These are phyloP conservation scores for Kalmusia sp. DNA, from an alignment of 2,329 filamentous ascomycete genomes.

Conservation along the genomic window DNA sequence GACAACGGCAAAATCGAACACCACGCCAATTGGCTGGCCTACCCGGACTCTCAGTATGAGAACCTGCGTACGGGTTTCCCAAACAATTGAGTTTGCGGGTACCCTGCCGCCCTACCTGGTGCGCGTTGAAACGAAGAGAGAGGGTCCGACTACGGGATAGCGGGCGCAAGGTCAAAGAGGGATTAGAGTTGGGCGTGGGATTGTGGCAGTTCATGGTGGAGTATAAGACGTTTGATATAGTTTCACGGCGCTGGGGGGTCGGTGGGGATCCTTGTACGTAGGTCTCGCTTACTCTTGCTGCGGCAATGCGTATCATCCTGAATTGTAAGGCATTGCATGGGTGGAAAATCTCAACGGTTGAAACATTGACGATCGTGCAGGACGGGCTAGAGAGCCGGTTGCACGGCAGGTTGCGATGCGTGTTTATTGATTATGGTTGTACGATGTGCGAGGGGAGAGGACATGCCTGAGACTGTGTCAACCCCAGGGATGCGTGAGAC, in stretches of 20 bases:
- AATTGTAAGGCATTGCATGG: not conserved
- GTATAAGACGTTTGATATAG: slow-evolving; percentile 14
- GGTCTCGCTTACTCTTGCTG: slow-evolving; percentile 6
- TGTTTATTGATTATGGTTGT: not conserved
- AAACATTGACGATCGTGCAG: not conserved
- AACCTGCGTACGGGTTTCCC: slow-evolving; percentile 45
- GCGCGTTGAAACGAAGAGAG: not conserved
- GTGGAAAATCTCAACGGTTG: not conserved
- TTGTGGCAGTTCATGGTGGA: slow-evolving; percentile 6
- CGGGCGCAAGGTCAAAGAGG: not conserved
- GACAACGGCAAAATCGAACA: slow-evolving; percentile 54
- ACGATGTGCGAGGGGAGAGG: no score
- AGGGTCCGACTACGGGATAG: not conserved
- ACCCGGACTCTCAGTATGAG: slow-evolving; percentile 61
- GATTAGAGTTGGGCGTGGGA: not conserved
- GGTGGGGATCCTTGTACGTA: not conserved
- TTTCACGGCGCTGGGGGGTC: slow-evolving; percentile 6
- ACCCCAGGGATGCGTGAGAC: no score
- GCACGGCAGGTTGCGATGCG: not conserved
- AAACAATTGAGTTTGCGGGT: slow-evolving; percentile 3
- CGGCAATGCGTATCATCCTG: not conserved
- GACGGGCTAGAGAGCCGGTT: not conserved
- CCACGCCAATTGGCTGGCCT: slow-evolving; percentile 53
- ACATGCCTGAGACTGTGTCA: no score
- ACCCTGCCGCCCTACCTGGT: no score